phyloP scores from a whole-genome alignment of 1,139 yeast genomes.

The Yamadazyma taylorii region DNA sequence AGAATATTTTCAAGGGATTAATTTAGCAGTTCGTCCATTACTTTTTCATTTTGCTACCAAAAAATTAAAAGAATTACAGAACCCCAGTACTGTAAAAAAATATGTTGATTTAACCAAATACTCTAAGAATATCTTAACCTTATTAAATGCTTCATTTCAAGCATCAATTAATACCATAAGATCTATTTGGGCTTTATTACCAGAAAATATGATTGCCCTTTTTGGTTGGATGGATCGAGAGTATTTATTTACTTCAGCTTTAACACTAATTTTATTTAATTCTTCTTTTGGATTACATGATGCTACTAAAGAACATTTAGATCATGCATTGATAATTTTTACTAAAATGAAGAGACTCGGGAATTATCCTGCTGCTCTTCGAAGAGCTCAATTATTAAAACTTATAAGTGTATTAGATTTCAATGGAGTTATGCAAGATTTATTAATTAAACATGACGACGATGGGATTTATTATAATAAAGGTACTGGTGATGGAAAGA shows the following conservation, averaged over 20 bases:
- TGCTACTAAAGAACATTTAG: slow-evolving; percentile 69
- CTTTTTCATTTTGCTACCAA: slow-evolving; percentile 77
- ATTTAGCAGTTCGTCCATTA: slow-evolving; percentile 78
- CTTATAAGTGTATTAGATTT: slow-evolving; percentile 66
- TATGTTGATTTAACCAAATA: slow-evolving; percentile 68
- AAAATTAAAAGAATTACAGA: slow-evolving; percentile 56
- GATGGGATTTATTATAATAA: slow-evolving; percentile 21
- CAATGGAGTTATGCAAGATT: slow-evolving; percentile 60
- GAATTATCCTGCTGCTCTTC: slow-evolving; percentile 72
- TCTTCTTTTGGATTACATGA: slow-evolving; percentile 84
- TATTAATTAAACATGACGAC: slow-evolving; percentile 60
- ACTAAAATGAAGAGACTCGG: slow-evolving; percentile 76
- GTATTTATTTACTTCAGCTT: slow-evolving; percentile 76
- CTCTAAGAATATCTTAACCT: slow-evolving; percentile 64
- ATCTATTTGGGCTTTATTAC: slow-evolving; percentile 69
- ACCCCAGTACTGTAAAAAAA: slow-evolving; percentile 42
- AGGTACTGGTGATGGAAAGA: background rate
- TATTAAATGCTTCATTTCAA: slow-evolving; percentile 78
- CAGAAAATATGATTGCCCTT: slow-evolving; percentile 76
- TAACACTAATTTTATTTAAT: slow-evolving; percentile 71
- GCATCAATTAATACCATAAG: slow-evolving; percentile 80
- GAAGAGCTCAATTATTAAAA: slow-evolving; percentile 70
- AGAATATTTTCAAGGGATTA: slow-evolving; percentile 83
- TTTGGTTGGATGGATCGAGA: slow-evolving; percentile 92
- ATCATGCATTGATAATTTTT: slow-evolving; percentile 69